Conservation (phyloP, 2,329 filamentous ascomycete species). For the Penicillium digitatum region DNA sequence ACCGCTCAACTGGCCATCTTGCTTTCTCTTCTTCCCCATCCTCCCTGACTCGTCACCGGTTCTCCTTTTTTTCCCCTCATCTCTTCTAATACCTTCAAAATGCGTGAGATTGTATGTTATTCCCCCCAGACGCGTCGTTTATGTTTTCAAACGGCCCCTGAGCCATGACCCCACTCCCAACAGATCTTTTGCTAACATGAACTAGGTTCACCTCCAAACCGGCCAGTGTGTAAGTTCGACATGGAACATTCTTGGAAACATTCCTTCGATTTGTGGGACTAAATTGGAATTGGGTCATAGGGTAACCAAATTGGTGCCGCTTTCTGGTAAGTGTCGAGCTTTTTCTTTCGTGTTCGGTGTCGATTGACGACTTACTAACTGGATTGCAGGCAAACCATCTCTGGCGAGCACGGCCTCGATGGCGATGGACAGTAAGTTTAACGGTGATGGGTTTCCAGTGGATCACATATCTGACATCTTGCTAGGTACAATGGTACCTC, state of each 20-base stretch:
- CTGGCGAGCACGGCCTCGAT: slow-evolving; percentile 93
- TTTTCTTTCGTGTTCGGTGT: slow-evolving; percentile 6
- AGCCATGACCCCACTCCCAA: slow-evolving; percentile 31
- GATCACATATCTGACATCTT: slow-evolving; percentile 24
- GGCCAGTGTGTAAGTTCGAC: slow-evolving; percentile 85
- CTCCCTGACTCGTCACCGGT: slow-evolving; percentile 22
- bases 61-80: slow-evolving; percentile 14
- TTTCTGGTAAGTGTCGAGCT: slow-evolving; percentile 70
- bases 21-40: slow-evolving; percentile 25
- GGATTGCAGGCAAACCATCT: slow-evolving; percentile 67
- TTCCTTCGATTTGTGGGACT: slow-evolving; percentile 18
- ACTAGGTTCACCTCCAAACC: slow-evolving; percentile 97
- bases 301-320: slow-evolving; percentile 99
- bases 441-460: background rate
- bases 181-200: slow-evolving; percentile 39
- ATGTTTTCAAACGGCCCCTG: slow-evolving; percentile 30
- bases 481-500: slow-evolving; percentile 92
- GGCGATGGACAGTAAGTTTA: slow-evolving; percentile 48
- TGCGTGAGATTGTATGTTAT: slow-evolving; percentile 68
- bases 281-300: slow-evolving; percentile 49
- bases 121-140: slow-evolving; percentile 36
- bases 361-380: slow-evolving; percentile 40
- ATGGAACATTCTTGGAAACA: slow-evolving; percentile 3
- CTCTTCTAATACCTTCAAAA: slow-evolving; percentile 31
- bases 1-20: slow-evolving; percentile 29